These are phyloP conservation scores for Elymus sibiricus DNA, from an alignment of 176 grass and related monocot species.

Conservation along the genomic window DNA sequence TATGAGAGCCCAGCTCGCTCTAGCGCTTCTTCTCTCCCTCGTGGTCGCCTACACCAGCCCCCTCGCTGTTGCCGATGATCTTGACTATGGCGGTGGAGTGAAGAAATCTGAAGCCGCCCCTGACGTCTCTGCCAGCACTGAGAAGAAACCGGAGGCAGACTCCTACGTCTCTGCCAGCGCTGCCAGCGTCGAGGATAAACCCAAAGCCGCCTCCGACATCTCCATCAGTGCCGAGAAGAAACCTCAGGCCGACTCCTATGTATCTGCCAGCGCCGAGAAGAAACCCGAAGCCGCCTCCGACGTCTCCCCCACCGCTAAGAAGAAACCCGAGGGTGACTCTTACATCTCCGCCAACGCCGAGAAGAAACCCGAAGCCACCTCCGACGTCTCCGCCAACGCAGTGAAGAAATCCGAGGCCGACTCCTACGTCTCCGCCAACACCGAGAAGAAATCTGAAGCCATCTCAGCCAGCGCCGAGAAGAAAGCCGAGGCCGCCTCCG, in stretches of 20 bases:
- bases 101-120: neutral
- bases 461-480: no score
- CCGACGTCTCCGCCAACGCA: no score
- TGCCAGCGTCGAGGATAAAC: no score
- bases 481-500: no score
- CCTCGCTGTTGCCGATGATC: neutral
- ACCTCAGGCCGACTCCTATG: neutral
- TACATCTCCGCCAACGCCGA: no score
- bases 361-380: no score
- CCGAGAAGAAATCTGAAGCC: no score
- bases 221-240: neutral
- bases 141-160: neutral
- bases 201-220: neutral
- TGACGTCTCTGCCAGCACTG: neutral
- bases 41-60: neutral
- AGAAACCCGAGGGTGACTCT: no score
- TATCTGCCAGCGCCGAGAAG: neutral
- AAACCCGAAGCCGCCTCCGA: neutral
- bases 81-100: neutral
- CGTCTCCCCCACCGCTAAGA: no score
- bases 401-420: no score
- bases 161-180: neutral
- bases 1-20: constrained; percentile 18
- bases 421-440: no score
- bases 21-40: constrained; percentile 22